phyloP scores from a whole-genome alignment of 768 basidiomycete genomes.

The Paxillus involutus region DNA sequence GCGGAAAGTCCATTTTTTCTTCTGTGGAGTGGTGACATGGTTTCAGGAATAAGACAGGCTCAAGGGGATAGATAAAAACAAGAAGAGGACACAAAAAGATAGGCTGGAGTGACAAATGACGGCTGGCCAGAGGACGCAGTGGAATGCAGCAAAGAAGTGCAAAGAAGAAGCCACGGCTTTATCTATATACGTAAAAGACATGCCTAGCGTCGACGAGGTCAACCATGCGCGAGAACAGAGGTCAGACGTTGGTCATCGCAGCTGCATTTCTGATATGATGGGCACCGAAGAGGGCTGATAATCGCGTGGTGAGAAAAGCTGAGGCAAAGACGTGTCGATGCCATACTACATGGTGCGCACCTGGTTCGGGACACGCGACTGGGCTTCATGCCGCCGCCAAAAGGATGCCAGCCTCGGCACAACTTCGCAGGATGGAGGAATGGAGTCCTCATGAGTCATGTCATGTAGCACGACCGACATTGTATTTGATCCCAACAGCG shows the following conservation, averaged over 20 bases:
- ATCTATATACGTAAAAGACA: slow-evolving; percentile 21
- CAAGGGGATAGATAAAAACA: slow-evolving; percentile 10
- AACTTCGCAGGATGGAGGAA: too few species aligned
- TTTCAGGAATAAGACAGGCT: slow-evolving; percentile 20
- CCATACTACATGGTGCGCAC: too few species aligned
- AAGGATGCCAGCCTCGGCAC: too few species aligned
- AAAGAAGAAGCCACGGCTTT: slow-evolving; percentile 19
- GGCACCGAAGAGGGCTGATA: slow-evolving; percentile 31
- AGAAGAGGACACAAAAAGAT: slow-evolving; percentile 1
- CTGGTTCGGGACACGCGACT: too few species aligned
- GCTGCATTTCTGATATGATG: slow-evolving; percentile 29
- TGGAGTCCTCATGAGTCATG: too few species aligned
- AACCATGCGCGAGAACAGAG: slow-evolving; percentile 29
- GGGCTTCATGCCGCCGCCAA: too few species aligned
- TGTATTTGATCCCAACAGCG: too few species aligned
- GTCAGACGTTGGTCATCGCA: slow-evolving; percentile 15
- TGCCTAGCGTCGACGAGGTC: slow-evolving; percentile 36
- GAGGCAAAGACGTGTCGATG: too few species aligned
- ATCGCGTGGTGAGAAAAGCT: slow-evolving; percentile 30
- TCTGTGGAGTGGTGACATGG: slow-evolving; percentile 31
- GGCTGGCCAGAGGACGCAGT: slow-evolving; percentile 7
- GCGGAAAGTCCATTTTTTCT: slow-evolving; percentile 48
- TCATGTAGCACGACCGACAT: too few species aligned
- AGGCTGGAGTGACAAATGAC: slow-evolving; percentile 9
- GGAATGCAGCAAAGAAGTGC: slow-evolving; percentile 20